phyloP scores from a whole-genome alignment of 1,139 yeast genomes.

The Sugiyamaella japonica region DNA sequence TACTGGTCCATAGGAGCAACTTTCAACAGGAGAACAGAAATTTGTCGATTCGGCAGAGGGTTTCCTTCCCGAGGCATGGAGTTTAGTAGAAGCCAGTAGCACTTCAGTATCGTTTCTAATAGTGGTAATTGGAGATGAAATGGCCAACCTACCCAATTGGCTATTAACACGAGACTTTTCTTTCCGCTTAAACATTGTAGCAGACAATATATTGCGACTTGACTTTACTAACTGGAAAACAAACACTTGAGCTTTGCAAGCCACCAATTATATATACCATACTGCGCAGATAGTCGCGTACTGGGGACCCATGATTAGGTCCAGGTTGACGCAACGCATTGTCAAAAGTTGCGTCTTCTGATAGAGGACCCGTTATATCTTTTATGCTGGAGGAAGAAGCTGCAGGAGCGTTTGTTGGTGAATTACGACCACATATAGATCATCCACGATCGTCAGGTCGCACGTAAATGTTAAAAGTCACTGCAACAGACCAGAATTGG shows the following conservation, averaged over 20 bases:
- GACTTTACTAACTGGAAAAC: too few species aligned
- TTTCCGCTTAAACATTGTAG: slow-evolving; percentile 10
- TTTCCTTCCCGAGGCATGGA: background rate
- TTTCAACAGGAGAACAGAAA: background rate
- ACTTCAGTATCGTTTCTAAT: slow-evolving; percentile 15
- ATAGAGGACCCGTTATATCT: background rate
- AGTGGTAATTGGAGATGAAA: slow-evolving; percentile 17
- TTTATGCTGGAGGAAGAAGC: background rate
- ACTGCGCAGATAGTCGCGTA: slow-evolving; percentile 1
- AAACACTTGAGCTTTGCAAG: background rate
- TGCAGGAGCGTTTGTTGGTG: background rate
- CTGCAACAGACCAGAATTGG: background rate
- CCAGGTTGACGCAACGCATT: too few species aligned
- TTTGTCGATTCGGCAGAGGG: background rate
- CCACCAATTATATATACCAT: slow-evolving; percentile 6
- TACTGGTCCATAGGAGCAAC: background rate
- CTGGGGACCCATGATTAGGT: background rate
- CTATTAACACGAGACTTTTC: slow-evolving; percentile 4
- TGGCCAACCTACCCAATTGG: slow-evolving; percentile 13
- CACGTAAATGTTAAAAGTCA: background rate
- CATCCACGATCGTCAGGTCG: slow-evolving; percentile 6
- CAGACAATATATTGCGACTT: background rate
- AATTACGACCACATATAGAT: background rate
- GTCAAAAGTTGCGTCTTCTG: too few species aligned
- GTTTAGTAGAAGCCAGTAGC: background rate